Base-by-base conservation (phyloP, 2,329 filamentous ascomycete genomes). In the Blastomyces gilchristii region DNA sequence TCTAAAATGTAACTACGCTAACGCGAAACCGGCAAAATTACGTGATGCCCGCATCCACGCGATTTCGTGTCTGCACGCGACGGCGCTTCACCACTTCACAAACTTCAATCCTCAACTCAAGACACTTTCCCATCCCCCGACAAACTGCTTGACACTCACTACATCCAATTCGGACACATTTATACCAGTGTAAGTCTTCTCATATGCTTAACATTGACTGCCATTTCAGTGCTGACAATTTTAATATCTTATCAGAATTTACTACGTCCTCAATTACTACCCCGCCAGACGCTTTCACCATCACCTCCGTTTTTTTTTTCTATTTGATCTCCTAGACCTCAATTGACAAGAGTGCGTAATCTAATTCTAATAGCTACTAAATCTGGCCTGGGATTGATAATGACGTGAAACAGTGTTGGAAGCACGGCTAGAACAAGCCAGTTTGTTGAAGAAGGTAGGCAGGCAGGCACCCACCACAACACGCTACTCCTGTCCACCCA, bases 341-440 rank as follows among this genome's bases (percentile, higher is more conserved):
- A 41, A 63, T 63, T 62, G 60, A 65, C 71, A 73, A 71, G 61
- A 74, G 72, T 75, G 65, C 68, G 73, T 70, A 50, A 28, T 16
- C 8, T 22, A 34, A 41, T 25, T 50, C 47, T 49, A 16, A 37
- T 25, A 37, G 34, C 31, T 57, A 50, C 56, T 31, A 28, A 58
- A 43, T 28, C 12, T 43, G n/a, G 22, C 22, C 37, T 4, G 34
- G 11, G 34, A 58, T 25, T 39, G n/a, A 60, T 47, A 25, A n/a
- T 22, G 45, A 43, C n/a, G 37, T 63, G 22, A 61, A 39, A 41
- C 70, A 86, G 83, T 97, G 93, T 87, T 99, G 81, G 94, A 99
- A 85, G 94, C 94, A 85, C 89, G 92, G 80, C 85, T 99, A 78
- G 89, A 94, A 77, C 92, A 97, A 83, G 93, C 95, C 67, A 84